phyloP scores from a whole-genome alignment of 306 rosid species.

The Cucurbita ficifolia region DNA sequence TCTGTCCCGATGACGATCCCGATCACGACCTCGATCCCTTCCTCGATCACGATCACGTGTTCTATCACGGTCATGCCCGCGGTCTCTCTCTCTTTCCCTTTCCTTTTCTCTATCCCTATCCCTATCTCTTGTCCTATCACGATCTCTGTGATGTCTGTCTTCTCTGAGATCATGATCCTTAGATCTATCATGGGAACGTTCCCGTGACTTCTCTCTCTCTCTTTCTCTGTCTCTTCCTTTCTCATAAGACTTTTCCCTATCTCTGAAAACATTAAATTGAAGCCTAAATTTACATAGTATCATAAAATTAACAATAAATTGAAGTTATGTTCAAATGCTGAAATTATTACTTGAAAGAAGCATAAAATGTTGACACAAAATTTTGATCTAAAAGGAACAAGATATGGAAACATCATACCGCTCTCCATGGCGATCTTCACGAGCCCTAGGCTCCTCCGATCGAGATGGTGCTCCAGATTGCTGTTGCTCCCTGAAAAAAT shows the following conservation, averaged over 20 bases:
- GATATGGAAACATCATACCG: conserved; percentile 31
- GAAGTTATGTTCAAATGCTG: background rate
- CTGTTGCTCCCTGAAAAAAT: conserved; percentile 61
- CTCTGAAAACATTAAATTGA: conserved; percentile 33
- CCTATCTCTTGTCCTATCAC: conserved; percentile 47
- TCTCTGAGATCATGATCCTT: conserved; percentile 80
- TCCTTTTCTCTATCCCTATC: conserved; percentile 41
- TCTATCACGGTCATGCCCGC: conserved; percentile 64
- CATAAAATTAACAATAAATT: conserved; percentile 13
- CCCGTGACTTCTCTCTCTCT: conserved; percentile 56
- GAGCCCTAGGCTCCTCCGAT: conserved; percentile 87
- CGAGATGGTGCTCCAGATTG: conserved; percentile 62
- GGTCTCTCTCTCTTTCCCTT: conserved; percentile 58
- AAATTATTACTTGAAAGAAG: background rate
- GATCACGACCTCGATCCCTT: conserved; percentile 48
- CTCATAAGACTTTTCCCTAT: conserved; percentile 80
- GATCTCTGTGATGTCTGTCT: conserved; percentile 83
- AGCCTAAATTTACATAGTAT: background rate
- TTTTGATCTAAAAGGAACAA: background rate
- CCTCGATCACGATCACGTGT: conserved; percentile 45
- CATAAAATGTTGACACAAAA: background rate
- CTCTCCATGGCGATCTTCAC: conserved; percentile 69
- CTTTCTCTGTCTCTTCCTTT: conserved; percentile 60
- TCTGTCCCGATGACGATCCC: conserved; percentile 42
- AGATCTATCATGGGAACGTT: conserved; percentile 57